Base-by-base conservation (phyloP, 2,329 filamentous ascomycete species). In the Cephalotrichum gorgonifer region DNA sequence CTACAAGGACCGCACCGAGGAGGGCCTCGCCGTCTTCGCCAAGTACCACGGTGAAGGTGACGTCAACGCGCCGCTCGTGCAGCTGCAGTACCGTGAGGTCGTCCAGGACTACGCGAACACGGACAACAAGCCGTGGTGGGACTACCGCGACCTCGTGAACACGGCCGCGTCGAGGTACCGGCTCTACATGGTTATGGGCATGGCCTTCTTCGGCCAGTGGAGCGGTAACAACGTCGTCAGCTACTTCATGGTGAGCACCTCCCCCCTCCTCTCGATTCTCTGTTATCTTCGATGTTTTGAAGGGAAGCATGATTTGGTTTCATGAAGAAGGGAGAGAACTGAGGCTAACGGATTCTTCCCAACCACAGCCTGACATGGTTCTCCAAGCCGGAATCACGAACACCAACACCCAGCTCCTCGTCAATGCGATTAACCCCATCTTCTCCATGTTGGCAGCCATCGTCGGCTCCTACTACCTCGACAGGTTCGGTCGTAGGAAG, bases 121-220 rank as follows among this genome's bases (percentile, higher is more conserved):
- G 49, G 64, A 68, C 50, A 70, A 62, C 47, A 64, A 67, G 8
- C 35, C 35, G 17, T 39, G n/a, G n/a, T 76, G 72, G 43, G 73
- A 67, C 52, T 85, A 82, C 60, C 53, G 74, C 15, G 79, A 83
- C 58, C 81, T 85, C 55, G 55, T 85, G 56, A 66, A 65, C 53
- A 85, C 81, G 25, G 72, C 68, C 55, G 80, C 81, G 25, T 85
- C 85, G 67, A 71, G 79, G 47, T 80, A 80, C 68, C 72, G 82
- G 11, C 66, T 86, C 43, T 69, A 75, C 45, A 75, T 85, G 49
- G 68, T 83, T 39, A 62, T 83, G 39, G 82, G 78, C 0, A 70
- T 85, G 20, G 81, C 79, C 57, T 64, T 85, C 55, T 82, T 85
- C 58, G 83, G 79, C 2, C 81, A 85, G 62, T 85, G 82, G 65